A percentile compares a stretch with the other conserved stretches of the same genome.
Conservation (phyloP, 2,329 filamentous ascomycete species). For the Parastagonospora nodorum region DNA sequence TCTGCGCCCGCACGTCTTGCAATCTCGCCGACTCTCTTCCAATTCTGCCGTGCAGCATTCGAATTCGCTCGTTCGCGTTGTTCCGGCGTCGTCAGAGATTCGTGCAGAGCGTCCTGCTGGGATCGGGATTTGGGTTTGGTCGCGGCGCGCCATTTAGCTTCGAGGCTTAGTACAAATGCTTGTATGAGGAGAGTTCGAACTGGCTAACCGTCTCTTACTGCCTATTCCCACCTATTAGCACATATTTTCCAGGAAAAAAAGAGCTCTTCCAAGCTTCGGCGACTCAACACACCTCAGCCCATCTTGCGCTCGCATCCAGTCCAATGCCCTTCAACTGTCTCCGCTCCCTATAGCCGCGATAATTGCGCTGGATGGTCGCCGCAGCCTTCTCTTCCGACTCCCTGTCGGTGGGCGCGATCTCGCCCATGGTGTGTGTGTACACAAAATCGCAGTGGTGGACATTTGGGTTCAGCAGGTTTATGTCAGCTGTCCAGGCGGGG, state of each 20-base stretch:
- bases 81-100: constrained; percentile 27
- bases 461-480: background rate
- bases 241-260: background rate
- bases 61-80: constrained; percentile 35
- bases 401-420: constrained; percentile 7
- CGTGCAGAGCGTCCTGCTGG: constrained; percentile 33
- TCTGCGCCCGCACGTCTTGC: constrained; percentile 75
- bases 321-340: constrained; percentile 72
- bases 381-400: constrained; percentile 38
- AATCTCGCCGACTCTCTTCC: constrained; percentile 74
- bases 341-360: constrained; percentile 75
- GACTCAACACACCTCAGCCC: constrained; percentile 65
- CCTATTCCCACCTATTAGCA: constrained; percentile 40
- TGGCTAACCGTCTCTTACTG: constrained; percentile 55
- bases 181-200: constrained; percentile 6
- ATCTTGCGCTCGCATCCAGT: constrained; percentile 71
- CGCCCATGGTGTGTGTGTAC: constrained; percentile 8
- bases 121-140: constrained; percentile 53
- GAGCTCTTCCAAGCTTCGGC: background rate
- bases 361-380: constrained; percentile 62
- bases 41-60: constrained; percentile 66
- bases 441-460: background rate
- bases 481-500: background rate
- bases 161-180: constrained; percentile 32
- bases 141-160: constrained; percentile 59